Base-by-base conservation (phyloP, 371 early-diverging fungal genomes). In the Rhizopus stolonifer region DNA sequence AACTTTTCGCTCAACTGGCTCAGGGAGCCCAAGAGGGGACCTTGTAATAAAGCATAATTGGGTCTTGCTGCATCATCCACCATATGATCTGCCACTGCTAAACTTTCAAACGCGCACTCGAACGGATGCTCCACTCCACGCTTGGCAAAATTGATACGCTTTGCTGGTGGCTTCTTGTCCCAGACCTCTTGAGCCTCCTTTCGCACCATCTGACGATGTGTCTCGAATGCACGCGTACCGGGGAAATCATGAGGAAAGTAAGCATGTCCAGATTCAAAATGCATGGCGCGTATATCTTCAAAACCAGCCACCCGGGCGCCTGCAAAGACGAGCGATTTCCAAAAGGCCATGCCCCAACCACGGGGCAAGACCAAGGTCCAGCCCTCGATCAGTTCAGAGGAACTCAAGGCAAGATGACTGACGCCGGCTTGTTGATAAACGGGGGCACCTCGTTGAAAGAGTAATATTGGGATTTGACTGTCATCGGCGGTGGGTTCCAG, bases 261-360 rank as follows among this genome's bases (percentile, higher is more conserved):
- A 0, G 80, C 69, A 13, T 61, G 58, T 1, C 82, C 75, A 11
- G 74, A 68, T 60, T 86, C 84, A 46, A 80, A 83, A 26, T 81
- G 76, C 58, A 81, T 76, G n/a, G 72, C 69, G 21, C 70, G 64
- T 1, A 80, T 49, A 55, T 86, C 84, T 2, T 83, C 56, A 31
- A 75, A 60, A 8, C 82, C 94, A 24, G 83, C 88, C 1, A 84
- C 86, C 24, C 92, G 82, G 1, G 90, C 92, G 11, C 96, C 98
- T 0, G 92, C 93, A 79, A 91, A 96, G 7, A 87, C 71, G 9
- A 97, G 69, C 8, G 90, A 81, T 65, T 90, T 86, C 96, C 95
- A 96, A 54, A 97, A 85, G 0, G 85, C 65, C 70, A 87, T 84
- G 1, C 84, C 93, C 81, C 87, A 94, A 0, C 88, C 91, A n/a